Evolutionary conservation across 345 rosid genomes (phyloP), one percentile per base, ranked within the genome.

Genomic region (Alliaria petiolata): DNA sequence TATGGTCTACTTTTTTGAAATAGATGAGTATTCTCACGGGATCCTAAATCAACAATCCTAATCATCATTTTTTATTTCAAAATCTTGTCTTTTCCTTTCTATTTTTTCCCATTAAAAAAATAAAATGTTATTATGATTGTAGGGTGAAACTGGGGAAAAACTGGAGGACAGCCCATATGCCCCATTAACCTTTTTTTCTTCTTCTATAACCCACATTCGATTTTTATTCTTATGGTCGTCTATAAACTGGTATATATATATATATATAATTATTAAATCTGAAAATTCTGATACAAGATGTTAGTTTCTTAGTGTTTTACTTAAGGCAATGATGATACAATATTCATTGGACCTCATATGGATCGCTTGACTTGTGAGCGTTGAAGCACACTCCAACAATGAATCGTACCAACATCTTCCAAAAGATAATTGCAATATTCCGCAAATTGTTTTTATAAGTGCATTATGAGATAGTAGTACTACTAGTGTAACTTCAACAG

Each of bases 91-190:
- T 75, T 68, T 60, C 16, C 33, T 16, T 35, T 74, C 8, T 17
- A 15, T 17, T 9, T 72, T 31, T 46, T 7, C 5, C 34, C 34
- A 14, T 35, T 45, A n/a, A 11, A 3, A 4, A 46, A 42, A 43
- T 3, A 46, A 63, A 76, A 69, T 16, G 66, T 70, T 76, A 76
- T 69, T 42, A 17, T 44, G 33, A 70, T 76, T 69, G 61, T 55
- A 44, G 33, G 36, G 54, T 35, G 55, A 74, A 67, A 42, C 20
- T 67, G 5, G 52, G 11, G n/a, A 8, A 20, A 49, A 30, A 30
- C 45, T 76, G 79, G 79, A 50, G 33, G 67, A 56, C 79, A 69
- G 60, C 65, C 61, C 60, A 69, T 14, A 35, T 68, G 22, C 40
- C 42, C 35, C 49, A 50, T 19, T 40, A 17, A 38, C 31, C n/a